A percentile compares a stretch with the other conserved stretches of the same genome.
Conservation (phyloP, 805 yeast genomes). For the Candida insectalens region DNA sequence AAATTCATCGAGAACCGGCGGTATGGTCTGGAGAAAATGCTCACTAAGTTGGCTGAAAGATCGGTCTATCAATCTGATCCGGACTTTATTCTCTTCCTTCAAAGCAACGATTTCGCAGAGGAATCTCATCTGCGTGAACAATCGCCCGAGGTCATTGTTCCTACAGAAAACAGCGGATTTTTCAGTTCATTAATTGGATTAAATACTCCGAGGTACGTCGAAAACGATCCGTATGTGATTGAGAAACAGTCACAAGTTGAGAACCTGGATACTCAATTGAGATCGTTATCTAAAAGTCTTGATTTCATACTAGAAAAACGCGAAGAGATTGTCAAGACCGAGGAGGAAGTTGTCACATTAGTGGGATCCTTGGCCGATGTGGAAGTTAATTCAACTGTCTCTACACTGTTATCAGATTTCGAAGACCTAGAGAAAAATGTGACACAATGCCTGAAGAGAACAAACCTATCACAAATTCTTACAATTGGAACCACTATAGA, state of each 20-base stretch:
- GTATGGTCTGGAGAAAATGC: constrained; percentile 78
- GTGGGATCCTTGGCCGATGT: constrained; percentile 56
- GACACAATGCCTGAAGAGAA: constrained; percentile 65
- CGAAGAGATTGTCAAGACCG: constrained; percentile 55
- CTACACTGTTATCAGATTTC: constrained; percentile 58
- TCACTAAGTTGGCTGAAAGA: constrained; percentile 54
- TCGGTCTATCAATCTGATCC: constrained; percentile 53
- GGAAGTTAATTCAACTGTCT: constrained; percentile 61
- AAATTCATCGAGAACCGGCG: constrained; percentile 84
- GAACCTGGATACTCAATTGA: constrained; percentile 62
- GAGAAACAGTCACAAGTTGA: constrained; percentile 64
- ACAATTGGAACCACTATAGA: constrained; percentile 83
- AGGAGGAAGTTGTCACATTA: constrained; percentile 51
- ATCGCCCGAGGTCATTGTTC: constrained; percentile 17
- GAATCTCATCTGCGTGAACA: constrained; percentile 65
- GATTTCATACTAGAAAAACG: constrained; percentile 71
- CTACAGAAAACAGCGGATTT: constrained; percentile 28
- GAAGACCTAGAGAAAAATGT: constrained; percentile 63
- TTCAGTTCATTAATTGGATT: constrained; percentile 63
- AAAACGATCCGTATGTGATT: constrained; percentile 69
- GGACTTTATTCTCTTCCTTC: constrained; percentile 72
- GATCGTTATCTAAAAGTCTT: constrained; percentile 56
- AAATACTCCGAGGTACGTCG: constrained; percentile 52
- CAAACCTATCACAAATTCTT: constrained; percentile 74
- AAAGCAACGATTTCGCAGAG: constrained; percentile 56